Conservation (phyloP, 2,329 filamentous ascomycete species). For the Penicillium occitanis region DNA sequence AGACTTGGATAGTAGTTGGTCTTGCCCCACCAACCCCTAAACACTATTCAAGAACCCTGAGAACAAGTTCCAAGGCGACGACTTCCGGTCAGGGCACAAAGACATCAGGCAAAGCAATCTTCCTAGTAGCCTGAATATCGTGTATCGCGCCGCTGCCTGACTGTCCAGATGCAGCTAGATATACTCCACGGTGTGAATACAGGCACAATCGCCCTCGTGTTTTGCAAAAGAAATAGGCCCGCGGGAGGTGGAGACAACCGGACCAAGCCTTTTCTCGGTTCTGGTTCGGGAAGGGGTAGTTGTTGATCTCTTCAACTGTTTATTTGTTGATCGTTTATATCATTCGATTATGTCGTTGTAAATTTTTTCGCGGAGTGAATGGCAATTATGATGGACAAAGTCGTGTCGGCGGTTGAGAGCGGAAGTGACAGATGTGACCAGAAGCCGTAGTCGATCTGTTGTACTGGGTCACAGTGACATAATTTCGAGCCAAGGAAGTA, state of each 20-base stretch:
- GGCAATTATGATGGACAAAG: background rate
- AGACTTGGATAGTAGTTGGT: background rate
- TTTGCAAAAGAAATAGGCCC: background rate
- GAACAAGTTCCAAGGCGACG: conserved; percentile 3
- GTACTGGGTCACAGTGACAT: conserved; percentile 10
- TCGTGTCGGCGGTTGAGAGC: background rate
- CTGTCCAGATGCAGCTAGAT: background rate
- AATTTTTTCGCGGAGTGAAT: background rate
- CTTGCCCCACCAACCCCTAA: conserved; percentile 19
- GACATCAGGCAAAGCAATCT: background rate
- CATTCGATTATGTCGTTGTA: background rate
- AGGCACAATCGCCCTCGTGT: background rate
- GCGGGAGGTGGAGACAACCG: conserved; percentile 22
- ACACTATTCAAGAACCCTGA: background rate
- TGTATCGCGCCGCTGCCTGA: background rate
- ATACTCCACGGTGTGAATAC: background rate
- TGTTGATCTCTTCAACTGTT: background rate
- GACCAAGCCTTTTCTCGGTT: conserved; percentile 17
- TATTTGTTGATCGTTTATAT: background rate
- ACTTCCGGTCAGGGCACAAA: background rate
- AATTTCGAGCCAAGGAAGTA: background rate
- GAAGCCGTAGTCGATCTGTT: conserved; percentile 6
- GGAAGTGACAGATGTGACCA: conserved; percentile 6
- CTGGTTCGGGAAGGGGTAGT: conserved; percentile 12
- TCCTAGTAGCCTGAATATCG: no score